Evolutionary conservation across 2,329 filamentous ascomycete genomes (phyloP), one percentile per base, ranked within the genome.

Genomic region (Aspergillus viridinutans): DNA sequence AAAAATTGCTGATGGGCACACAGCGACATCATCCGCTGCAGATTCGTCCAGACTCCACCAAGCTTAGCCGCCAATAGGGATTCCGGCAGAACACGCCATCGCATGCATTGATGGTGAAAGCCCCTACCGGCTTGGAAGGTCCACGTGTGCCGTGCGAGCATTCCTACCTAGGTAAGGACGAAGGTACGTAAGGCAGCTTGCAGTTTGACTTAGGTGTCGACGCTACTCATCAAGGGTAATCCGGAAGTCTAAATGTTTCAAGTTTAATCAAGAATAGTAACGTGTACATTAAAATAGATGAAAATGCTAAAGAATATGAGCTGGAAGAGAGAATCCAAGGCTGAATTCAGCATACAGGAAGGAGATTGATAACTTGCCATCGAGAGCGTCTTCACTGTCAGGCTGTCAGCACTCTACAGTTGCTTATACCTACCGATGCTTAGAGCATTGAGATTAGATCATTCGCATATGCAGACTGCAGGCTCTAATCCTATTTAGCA

Each of bases 81-180:
- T 0, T 0, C 1, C 38, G 45, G 21, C 32, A 58, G 67, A 69
- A 72, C 69, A 69, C 69, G 70, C 70, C 69, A 72, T 72, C 67
- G 57, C 49, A 52, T 47, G 53, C 57, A 49, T 53, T 53, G 69
- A 72, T 72, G 70, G 64, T 71, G 69, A 67, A 67, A 69, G 58
- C 48, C 52, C 21, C n/a, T 14, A 20, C 12, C 42, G 42, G 32
- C 14, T 5, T 38, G 5, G 42, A 21, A 38, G 53, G 50, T 60
- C 60, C 57, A 64, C 59, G 55, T 60, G 60, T 63, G 60, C 58
- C 21, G 28, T 28, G 17, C 26, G 38, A 20, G 49, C 32, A 32
- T 38, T 38, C 14, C 32, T 35, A n/a, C n/a, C n/a, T n/a, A n/a
- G n/a, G n/a, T n/a, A 10, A 32, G 29, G 10, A 14, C 25, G 4